Conservation (phyloP, 2,329 filamentous ascomycete genomes). For the Alternaria dauci region DNA sequence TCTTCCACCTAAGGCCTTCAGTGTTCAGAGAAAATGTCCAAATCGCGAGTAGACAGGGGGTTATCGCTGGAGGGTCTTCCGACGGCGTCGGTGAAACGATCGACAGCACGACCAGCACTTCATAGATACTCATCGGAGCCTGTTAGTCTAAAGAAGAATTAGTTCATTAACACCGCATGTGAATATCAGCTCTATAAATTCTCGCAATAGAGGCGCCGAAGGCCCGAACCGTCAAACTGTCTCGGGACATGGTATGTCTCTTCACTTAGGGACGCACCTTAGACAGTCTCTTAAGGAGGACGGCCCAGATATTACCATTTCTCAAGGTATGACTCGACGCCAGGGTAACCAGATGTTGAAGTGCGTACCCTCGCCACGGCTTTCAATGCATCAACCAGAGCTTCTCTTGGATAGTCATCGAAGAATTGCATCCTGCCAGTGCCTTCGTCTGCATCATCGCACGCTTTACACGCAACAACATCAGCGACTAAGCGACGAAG, state of each 20-base stretch:
- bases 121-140: too few species aligned
- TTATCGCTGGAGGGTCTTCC: too few species aligned
- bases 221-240: not conserved
- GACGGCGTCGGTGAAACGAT: too few species aligned
- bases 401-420: not conserved
- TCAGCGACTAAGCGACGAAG: not conserved
- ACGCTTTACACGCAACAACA: accelerated
- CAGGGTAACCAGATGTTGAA: accelerated
- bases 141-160: too few species aligned
- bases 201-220: not conserved
- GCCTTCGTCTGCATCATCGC: accelerated
- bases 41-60: too few species aligned
- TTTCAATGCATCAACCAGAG: not conserved
- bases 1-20: too few species aligned
- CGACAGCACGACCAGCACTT: too few species aligned
- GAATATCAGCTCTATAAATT: not conserved
- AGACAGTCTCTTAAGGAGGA: too few species aligned
- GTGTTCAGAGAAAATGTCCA: too few species aligned
- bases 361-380: not conserved
- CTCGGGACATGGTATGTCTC: conserved; percentile 3
- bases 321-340: not conserved
- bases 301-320: not conserved
- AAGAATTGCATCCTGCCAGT: not conserved
- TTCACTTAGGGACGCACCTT: not conserved
- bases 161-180: too few species aligned